phyloP scores from a whole-genome alignment of 2,329 filamentous ascomycete genomes.

The Setomelanomma holmii region DNA sequence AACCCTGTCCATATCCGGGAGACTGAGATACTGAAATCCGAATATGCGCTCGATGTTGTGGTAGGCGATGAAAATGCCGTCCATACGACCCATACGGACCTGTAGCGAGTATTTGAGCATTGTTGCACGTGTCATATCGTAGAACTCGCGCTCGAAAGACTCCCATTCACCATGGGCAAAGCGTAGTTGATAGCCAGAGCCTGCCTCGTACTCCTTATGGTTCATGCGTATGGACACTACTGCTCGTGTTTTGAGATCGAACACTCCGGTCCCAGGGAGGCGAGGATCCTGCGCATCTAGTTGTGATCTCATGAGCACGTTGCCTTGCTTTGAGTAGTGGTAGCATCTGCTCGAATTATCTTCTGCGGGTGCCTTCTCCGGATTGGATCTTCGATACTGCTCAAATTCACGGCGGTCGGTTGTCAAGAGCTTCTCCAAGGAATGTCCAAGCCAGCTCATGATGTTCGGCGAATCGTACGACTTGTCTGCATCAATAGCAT shows the following conservation, averaged over 20 bases:
- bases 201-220: slow-evolving; percentile 71
- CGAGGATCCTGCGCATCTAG: slow-evolving; percentile 88
- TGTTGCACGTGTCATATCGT: slow-evolving; percentile 92
- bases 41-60: slow-evolving; percentile 97
- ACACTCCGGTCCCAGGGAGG: slow-evolving; percentile 89
- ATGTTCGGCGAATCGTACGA: slow-evolving; percentile 85
- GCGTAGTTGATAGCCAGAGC: slow-evolving; percentile 86
- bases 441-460: slow-evolving; percentile 90
- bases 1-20: slow-evolving; percentile 86
- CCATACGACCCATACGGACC: slow-evolving; percentile 97
- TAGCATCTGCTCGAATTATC: slow-evolving; percentile 67
- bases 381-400: slow-evolving; percentile 67
- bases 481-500: slow-evolving; percentile 96
- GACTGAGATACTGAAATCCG: slow-evolving; percentile 91
- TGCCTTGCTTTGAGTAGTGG: slow-evolving; percentile 84
- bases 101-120: slow-evolving; percentile 97
- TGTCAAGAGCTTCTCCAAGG: slow-evolving; percentile 94
- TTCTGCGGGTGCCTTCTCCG: slow-evolving; percentile 72
- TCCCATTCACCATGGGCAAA: slow-evolving; percentile 78
- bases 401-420: slow-evolving; percentile 83
- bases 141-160: slow-evolving; percentile 95
- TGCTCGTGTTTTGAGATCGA: slow-evolving; percentile 94
- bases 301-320: slow-evolving; percentile 94
- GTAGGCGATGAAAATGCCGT: slow-evolving; percentile 95
- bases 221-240: slow-evolving; percentile 94